These are phyloP conservation scores for Cryptosporidium ryanae DNA, from an alignment of 169 alveolate genomes.

Conservation along the genomic window DNA sequence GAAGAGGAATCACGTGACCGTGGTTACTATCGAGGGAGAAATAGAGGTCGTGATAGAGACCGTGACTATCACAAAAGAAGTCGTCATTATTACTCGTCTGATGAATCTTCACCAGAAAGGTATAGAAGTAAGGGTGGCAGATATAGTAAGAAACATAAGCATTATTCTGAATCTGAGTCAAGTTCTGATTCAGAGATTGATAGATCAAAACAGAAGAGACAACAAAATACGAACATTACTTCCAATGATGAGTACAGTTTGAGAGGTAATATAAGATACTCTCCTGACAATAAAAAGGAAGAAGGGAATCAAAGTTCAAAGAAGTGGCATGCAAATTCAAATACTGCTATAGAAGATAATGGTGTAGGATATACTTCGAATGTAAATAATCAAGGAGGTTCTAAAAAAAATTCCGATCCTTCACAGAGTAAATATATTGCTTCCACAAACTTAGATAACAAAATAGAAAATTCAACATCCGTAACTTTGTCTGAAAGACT, in stretches of 20 bases:
- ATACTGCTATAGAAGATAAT: slow-evolving; percentile 20
- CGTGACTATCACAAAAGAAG: slow-evolving; percentile 37
- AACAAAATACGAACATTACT: neutral
- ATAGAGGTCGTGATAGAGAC: slow-evolving; percentile 37
- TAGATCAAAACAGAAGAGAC: slow-evolving; percentile 11
- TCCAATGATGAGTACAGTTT: slow-evolving; percentile 13
- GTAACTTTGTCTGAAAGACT: slow-evolving; percentile 62
- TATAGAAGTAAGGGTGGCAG: slow-evolving; percentile 16
- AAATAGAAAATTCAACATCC: slow-evolving; percentile 34
- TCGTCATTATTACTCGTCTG: slow-evolving; percentile 32
- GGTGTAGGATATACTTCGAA: slow-evolving; percentile 11
- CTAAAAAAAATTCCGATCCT: slow-evolving; percentile 8
- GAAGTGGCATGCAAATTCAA: slow-evolving; percentile 18
- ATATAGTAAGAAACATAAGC: slow-evolving; percentile 23
- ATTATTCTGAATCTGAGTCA: slow-evolving; percentile 58
- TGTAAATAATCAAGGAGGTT: neutral
- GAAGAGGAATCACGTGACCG: slow-evolving; percentile 28
- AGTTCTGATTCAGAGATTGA: slow-evolving; percentile 18
- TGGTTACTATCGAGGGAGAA: neutral
- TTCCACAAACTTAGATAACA: neutral
- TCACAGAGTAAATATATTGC: neutral
- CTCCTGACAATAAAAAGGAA: neutral
- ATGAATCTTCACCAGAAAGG: slow-evolving; percentile 69
- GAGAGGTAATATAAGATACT: slow-evolving; percentile 23
- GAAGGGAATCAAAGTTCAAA: slow-evolving; percentile 23